Percentiles rank a stretch among this genome's conserved stretches.
These are phyloP conservation scores for Toxicodendron radicans DNA, from an alignment of 345 rosid species.

Conservation along the genomic window DNA sequence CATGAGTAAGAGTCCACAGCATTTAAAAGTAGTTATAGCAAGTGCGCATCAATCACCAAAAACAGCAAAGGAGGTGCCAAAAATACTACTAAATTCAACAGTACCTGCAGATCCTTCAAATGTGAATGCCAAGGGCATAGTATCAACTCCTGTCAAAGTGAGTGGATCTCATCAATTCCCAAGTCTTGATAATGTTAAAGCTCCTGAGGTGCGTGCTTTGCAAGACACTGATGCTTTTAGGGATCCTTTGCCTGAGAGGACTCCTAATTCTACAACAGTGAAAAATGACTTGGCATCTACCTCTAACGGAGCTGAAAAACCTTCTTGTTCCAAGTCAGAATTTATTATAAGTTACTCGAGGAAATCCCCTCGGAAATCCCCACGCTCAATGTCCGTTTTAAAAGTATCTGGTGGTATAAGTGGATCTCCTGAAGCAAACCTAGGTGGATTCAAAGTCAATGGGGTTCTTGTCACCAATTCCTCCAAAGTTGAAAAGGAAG, in stretches of 20 bases:
- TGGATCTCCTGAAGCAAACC: conserved; percentile 28
- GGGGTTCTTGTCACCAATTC: conserved; percentile 27
- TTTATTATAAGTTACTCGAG: conserved; percentile 45
- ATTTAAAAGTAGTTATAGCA: conserved; percentile 34
- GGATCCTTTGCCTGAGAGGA: conserved; percentile 27
- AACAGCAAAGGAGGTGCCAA: conserved; percentile 26
- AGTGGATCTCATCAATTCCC: conserved; percentile 26
- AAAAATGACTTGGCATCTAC: conserved; percentile 25
- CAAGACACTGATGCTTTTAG: conserved; percentile 14
- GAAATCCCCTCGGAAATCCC: conserved; percentile 41
- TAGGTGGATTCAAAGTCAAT: conserved; percentile 18
- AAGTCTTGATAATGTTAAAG: conserved; percentile 24
- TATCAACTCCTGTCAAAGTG: conserved; percentile 34
- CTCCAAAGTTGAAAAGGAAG: conserved; percentile 28
- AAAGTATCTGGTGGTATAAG: conserved; percentile 27
- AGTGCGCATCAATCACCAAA: conserved; percentile 33
- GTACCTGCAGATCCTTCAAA: conserved; percentile 30
- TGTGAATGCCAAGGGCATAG: conserved; percentile 27
- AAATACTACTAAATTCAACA: conserved; percentile 17
- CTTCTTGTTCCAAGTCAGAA: conserved; percentile 27
- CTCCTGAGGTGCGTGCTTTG: conserved; percentile 27
- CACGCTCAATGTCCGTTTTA: conserved; percentile 37
- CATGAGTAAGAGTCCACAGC: conserved; percentile 47
- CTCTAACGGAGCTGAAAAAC: conserved; percentile 32
- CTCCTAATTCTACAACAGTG: conserved; percentile 28